Conservation (phyloP, 2,329 filamentous ascomycete genomes). For the Verticillium tricorpus region DNA sequence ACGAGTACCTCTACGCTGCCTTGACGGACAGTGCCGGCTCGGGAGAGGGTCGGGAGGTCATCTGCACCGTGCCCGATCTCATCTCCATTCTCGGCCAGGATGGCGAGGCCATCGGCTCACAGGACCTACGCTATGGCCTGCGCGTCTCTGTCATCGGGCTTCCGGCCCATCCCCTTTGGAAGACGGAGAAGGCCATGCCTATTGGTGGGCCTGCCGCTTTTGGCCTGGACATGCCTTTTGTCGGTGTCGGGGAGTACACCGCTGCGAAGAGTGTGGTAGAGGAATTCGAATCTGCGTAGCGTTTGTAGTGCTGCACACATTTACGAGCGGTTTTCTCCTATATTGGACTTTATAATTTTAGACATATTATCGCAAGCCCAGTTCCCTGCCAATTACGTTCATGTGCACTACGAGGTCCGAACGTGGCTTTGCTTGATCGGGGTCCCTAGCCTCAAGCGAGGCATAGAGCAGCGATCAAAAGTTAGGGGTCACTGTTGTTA, state of each 20-base stretch:
- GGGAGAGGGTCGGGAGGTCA: conserved; percentile 21
- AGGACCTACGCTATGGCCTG: conserved; percentile 46
- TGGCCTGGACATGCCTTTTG: conserved; percentile 21
- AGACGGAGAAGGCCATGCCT: conserved; percentile 26
- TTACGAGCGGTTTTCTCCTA: no score
- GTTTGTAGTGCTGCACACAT: no score
- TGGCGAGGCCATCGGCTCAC: conserved; percentile 44
- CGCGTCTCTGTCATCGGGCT: conserved; percentile 45
- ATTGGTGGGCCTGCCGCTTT: conserved; percentile 29
- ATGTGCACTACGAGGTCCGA: no score
- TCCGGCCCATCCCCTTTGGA: conserved; percentile 46
- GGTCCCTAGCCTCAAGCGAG: no score
- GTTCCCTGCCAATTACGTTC: no score
- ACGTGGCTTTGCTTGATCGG: no score
- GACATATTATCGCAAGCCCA: no score
- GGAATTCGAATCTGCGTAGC: background rate
- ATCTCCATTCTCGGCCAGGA: conserved; percentile 35
- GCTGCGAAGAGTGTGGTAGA: conserved; percentile 4
- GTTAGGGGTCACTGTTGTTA: no score
- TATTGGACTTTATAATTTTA: no score
- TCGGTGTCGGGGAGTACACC: conserved; percentile 5
- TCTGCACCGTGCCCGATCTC: conserved; percentile 30
- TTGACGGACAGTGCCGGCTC: conserved; percentile 24
- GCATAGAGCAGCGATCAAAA: no score
- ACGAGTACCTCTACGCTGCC: conserved; percentile 34